Evolutionary conservation across 371 early-diverging fungal species (phyloP).

Genomic region (Lichtheimia ramosa): DNA sequence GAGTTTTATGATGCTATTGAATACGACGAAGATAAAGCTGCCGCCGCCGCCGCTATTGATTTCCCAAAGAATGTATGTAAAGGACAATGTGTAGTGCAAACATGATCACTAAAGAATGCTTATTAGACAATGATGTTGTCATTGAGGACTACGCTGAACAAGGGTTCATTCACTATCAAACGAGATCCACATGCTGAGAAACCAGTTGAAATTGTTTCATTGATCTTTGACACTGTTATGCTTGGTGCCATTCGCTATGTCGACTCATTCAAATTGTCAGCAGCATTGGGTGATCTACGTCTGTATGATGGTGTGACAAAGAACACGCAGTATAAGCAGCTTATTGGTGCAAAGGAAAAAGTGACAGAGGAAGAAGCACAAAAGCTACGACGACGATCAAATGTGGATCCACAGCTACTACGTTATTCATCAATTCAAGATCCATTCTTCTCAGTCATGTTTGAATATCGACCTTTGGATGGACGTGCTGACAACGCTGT

Average conservation of each 20-base stretch:
- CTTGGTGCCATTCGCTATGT: slow-evolving; percentile 59
- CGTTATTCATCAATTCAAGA: slow-evolving; percentile 28
- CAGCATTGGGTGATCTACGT: slow-evolving; percentile 77
- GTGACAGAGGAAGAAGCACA: slow-evolving; percentile 18
- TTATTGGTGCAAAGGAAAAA: slow-evolving; percentile 80
- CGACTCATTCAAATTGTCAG: slow-evolving; percentile 68
- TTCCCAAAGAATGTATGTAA: slow-evolving; percentile 74
- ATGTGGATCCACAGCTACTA: slow-evolving; percentile 20
- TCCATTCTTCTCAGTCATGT: slow-evolving; percentile 83
- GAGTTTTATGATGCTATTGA: slow-evolving; percentile 95
- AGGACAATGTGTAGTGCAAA: background rate
- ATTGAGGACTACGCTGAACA: slow-evolving; percentile 71
- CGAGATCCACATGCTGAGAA: slow-evolving; percentile 62
- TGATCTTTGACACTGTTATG: slow-evolving; percentile 70
- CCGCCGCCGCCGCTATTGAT: slow-evolving; percentile 62
- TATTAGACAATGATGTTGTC: slow-evolving; percentile 63
- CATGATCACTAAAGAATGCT: background rate
- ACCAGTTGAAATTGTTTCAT: slow-evolving; percentile 56
- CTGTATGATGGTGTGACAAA: slow-evolving; percentile 80
- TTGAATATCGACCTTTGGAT: slow-evolving; percentile 88
- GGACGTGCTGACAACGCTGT: slow-evolving; percentile 86
- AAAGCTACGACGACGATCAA: slow-evolving; percentile 16
- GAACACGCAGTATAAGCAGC: slow-evolving; percentile 75
- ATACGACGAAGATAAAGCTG: slow-evolving; percentile 81
- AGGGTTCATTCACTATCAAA: slow-evolving; percentile 85